Evolutionary conservation across 345 rosid genomes (phyloP), one percentile per base, ranked within the genome.

Genomic region (Brassica rapa): DNA sequence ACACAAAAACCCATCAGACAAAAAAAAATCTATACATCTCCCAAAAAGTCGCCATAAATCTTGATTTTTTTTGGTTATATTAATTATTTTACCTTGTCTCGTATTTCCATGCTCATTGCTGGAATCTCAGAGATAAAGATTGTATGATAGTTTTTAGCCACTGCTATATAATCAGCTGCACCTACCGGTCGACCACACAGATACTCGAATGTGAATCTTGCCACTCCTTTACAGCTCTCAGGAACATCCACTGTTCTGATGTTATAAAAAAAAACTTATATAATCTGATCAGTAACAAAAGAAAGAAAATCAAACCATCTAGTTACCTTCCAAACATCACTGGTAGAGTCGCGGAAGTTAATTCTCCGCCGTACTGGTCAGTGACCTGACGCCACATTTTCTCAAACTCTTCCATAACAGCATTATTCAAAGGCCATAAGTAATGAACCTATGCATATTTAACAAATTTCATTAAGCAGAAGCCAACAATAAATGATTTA

Each of bases 291-390:
- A 16, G 59, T 35, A 35, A 23, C 1, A 11, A 68, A 56, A 33
- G 8, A 16, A 37, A 23, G 10, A 37, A n/a, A 3, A 2, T 51
- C 1, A n/a, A 51, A 21, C 9, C 14, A 23, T 56, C 8, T 78
- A 63, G 19, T 86, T 63, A 94, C 98, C 98, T 94, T 71, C 98
- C 98, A 81, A 94, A 92, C 97, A 94, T 94, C 67, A 94, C 94
- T 19, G 90, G 90, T 43, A 94, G 82, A 23, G 89, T 87, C 5
- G 49, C 70, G 12, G 92, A 87, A 63, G 83, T 86, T 78, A 94
- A 84, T 78, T 86, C 81, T 74, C 90, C 90, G 15, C 90, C 91
- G 41, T 78, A 80, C 73, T 86, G 82, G 49, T 74, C 80, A 43
- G 90, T 92, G 72, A 88, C 84, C 75, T 86, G 91, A 72, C 56